Conservation (phyloP, 768 basidiomycete genomes). For the Clitopilus passeckerianus region DNA sequence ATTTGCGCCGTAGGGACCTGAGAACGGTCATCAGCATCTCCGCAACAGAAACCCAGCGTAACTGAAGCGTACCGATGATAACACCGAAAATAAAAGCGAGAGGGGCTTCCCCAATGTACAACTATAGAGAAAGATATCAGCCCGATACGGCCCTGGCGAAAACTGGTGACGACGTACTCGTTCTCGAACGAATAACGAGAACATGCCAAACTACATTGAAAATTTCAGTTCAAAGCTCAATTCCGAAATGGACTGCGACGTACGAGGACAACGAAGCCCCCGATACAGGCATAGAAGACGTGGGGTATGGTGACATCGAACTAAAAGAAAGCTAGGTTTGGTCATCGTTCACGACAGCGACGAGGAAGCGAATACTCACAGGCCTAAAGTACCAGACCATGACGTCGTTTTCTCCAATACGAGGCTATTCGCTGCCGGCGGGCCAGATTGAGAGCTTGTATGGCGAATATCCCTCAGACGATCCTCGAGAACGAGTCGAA, state of each 20-base stretch:
- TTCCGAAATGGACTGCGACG: slow-evolving; percentile 3
- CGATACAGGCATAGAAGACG: slow-evolving; percentile 73
- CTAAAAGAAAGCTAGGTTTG: slow-evolving; percentile 17
- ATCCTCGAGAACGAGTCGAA: neutral
- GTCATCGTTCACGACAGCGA: neutral
- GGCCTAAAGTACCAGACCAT: slow-evolving; percentile 3
- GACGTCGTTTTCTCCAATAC: neutral
- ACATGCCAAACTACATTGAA: slow-evolving; percentile 79
- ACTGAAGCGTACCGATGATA: slow-evolving; percentile 58
- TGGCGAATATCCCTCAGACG: neutral
- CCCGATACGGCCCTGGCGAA: slow-evolving; percentile 1
- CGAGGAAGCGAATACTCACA: slow-evolving; percentile 5
- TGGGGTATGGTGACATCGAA: slow-evolving; percentile 69
- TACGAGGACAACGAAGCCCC: slow-evolving; percentile 82
- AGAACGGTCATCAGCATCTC: neutral
- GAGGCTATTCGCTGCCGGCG: neutral
- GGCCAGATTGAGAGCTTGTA: neutral
- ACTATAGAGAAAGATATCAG: slow-evolving; percentile 24
- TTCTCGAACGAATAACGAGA: slow-evolving; percentile 88
- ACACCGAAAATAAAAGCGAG: slow-evolving; percentile 94
- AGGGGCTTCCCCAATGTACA: slow-evolving; percentile 95
- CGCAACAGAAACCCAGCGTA: neutral
- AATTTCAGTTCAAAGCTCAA: neutral
- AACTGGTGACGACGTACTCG: slow-evolving; percentile 38
- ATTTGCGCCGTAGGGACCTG: slow-evolving; percentile 78